Evolutionary conservation across 192 early-diverging fungal genomes (phyloP), one percentile per base, ranked within the genome.

Genomic region (Backusella circina): DNA sequence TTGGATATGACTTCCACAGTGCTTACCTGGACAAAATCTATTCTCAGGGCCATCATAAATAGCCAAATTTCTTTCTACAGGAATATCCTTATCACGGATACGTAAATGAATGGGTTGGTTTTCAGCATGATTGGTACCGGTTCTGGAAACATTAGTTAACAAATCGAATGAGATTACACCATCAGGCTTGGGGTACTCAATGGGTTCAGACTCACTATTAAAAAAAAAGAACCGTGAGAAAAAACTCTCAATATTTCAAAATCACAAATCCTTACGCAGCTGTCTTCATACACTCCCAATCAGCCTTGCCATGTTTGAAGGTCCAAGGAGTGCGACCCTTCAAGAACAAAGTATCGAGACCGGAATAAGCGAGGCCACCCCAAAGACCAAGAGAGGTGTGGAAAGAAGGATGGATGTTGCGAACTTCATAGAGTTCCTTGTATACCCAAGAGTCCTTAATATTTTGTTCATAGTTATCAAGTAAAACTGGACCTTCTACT

Each of bases 181-280:
- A 84, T 99, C 98, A 21, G 98, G 95, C 84, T 98, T 98, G 57
- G 96, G 96, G 81, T 99, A 99, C 9, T 93, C 96, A 83, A 97
- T 97, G 30, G 92, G 93, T 78, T 90, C 91, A 73, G 76, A 92
- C 75, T 86, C 77, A 79, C 89, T 82, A 71, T 61, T 10, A 65
- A 72, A 35, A 65, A 72, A 35, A 54, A 30, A 54, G n/a, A 13
- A 68, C 31, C 37, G 36, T 37, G 23, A 50, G 36, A 39, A 26
- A 67, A 57, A 61, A 61, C 0, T n/a, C 7, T 23, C 26, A 12
- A 4, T 28, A 50, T 28, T 66, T 33, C 30, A 26, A 5, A 26
- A 70, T 65, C 15, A 8, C 28, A 37, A 23, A 69, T 78, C 72
- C 69, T 31, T 83, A 78, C 81, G 84, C 87, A 23, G 94, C 93